A percentile compares a stretch with the other conserved stretches of the same genome.
phyloP scores from a whole-genome alignment of 257 asterid species.

The Verbascum thapsus region DNA sequence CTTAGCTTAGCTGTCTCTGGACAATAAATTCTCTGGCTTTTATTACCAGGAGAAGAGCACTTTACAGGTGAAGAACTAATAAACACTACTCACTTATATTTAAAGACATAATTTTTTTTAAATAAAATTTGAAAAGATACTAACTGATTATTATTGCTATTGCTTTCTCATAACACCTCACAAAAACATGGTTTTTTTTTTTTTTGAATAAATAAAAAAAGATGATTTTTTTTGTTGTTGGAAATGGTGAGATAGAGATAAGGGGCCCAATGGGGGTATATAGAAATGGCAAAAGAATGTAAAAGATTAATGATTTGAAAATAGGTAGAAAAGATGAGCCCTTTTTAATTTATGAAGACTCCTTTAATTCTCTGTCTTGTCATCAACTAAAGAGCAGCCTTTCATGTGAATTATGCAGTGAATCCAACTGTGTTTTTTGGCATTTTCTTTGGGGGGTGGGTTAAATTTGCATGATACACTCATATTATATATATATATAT shows the following conservation, averaged over 20 bases:
- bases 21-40: conserved; percentile 65
- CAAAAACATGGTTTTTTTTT: no score
- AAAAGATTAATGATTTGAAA: conserved; percentile 57
- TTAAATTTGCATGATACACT: conserved; percentile 37
- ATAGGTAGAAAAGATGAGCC: conserved; percentile 37
- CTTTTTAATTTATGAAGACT: conserved; percentile 40
- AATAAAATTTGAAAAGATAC: conserved; percentile 36
- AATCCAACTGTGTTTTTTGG: conserved; percentile 89
- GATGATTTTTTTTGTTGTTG: conserved; percentile 47
- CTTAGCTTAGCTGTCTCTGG: conserved; percentile 59
- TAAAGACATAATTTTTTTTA: conserved; percentile 33
- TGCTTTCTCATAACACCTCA: conserved; percentile 25
- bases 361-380: conserved; percentile 63
- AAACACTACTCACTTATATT: conserved; percentile 30
- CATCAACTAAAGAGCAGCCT: conserved; percentile 73
- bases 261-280: conserved; percentile 64
- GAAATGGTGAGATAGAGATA: conserved; percentile 49
- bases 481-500: conserved; percentile 9
- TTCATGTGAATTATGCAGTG: conserved; percentile 87
- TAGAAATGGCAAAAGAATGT: conserved; percentile 64
- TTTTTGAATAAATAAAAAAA: conserved; percentile 77
- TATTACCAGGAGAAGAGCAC: conserved; percentile 46
- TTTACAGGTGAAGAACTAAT: conserved; percentile 55
- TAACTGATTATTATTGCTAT: conserved; percentile 27
- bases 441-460: conserved; percentile 51